Conservation (phyloP, 2,329 filamentous ascomycete genomes). For the Metarhizium brunneum region DNA sequence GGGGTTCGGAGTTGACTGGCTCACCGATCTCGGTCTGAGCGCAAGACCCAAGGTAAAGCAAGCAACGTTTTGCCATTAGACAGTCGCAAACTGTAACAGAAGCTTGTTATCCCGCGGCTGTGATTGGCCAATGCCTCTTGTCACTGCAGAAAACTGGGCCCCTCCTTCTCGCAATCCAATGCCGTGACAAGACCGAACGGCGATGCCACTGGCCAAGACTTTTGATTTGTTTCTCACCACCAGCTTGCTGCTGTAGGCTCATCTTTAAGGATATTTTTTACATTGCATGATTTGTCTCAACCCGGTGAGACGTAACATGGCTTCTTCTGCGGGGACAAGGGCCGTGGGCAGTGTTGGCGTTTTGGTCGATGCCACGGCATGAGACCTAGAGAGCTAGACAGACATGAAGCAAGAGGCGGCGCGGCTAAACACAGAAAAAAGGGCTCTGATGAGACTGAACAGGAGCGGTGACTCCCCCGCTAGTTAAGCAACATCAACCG, state of each 20-base stretch:
- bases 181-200: neutral
- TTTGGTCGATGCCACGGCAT: too few species aligned
- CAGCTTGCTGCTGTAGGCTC: neutral
- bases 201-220: neutral
- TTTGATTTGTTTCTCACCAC: neutral
- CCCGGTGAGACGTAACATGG: neutral
- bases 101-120: constrained; percentile 3
- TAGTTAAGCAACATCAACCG: neutral
- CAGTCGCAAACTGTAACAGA: constrained; percentile 3
- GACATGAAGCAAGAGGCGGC: neutral
- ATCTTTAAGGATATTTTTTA: neutral
- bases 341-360: neutral
- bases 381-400: too few species aligned
- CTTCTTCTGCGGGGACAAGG: neutral
- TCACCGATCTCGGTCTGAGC: constrained; percentile 4
- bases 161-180: neutral
- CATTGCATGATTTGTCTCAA: constrained; percentile 1
- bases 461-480: neutral
- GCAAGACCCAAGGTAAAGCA: neutral
- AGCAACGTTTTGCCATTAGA: constrained; percentile 3
- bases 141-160: neutral
- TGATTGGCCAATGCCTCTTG: constrained; percentile 4
- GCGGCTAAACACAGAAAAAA: neutral
- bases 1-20: constrained; percentile 6
- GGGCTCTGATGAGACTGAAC: neutral